A percentile compares a stretch with the other conserved stretches of the same genome.
phyloP scores from a whole-genome alignment of 164 flowering plant species.

The Euptelea pleiosperma region DNA sequence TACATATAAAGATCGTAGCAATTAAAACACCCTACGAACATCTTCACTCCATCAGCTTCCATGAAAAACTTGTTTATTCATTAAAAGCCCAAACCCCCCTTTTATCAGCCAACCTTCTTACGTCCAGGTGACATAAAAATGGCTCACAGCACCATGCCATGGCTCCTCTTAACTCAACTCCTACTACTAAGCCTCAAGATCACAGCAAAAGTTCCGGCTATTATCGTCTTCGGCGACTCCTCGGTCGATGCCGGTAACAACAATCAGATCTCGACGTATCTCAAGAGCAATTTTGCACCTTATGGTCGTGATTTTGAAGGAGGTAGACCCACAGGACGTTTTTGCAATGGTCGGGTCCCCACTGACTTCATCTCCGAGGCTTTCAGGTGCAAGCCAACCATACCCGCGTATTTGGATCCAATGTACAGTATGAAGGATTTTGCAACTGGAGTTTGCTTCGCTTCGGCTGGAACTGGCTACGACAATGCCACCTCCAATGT shows the following conservation, averaged over 20 bases:
- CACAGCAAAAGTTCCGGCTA: conserved; percentile 28
- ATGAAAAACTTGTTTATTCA: too few relatives aligned
- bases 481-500: conserved; percentile 63
- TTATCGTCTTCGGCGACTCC: conserved; percentile 78
- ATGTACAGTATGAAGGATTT: conserved; percentile 41
- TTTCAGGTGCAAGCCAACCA: conserved; percentile 42
- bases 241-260: conserved; percentile 75
- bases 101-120: too few relatives aligned
- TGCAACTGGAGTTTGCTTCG: conserved; percentile 66
- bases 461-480: conserved; percentile 75
- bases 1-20: too few relatives aligned
- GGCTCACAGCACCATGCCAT: too few relatives aligned
- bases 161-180: too few relatives aligned
- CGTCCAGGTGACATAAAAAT: too few relatives aligned
- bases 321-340: conserved; percentile 54
- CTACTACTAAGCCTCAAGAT: too few relatives aligned
- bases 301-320: conserved; percentile 63
- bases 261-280: conserved; percentile 40
- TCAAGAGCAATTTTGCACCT: conserved; percentile 60
- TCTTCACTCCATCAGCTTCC: too few relatives aligned
- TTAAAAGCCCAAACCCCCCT: too few relatives aligned
- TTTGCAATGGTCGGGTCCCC: conserved; percentile 43
- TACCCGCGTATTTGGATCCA: conserved; percentile 75
- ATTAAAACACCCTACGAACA: too few relatives aligned
- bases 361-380: conserved; percentile 49